Evolutionary conservation across 2,329 filamentous ascomycete species (phyloP), one percentile per base, ranked within the genome.

Genomic region (Cadophora sp.): DNA sequence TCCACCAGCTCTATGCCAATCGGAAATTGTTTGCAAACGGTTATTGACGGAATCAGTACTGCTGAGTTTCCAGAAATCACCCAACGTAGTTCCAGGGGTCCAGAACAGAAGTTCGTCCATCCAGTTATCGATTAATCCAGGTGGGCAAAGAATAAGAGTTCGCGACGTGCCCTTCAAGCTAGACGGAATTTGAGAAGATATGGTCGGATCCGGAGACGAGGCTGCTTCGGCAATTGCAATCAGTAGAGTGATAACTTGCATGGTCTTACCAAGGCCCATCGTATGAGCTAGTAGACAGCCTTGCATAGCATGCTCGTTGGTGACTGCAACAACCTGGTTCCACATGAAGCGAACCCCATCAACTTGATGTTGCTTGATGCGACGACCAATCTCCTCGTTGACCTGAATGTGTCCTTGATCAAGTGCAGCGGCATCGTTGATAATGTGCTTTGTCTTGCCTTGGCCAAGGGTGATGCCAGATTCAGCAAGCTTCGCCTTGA

Each of bases 211-310:
- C 0, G 77, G 36, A 0, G 91, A 94, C 22, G 77, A 76, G 4
- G 87, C 83, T 3, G 92, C 87, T 71, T 92, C 85, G 4, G 88
- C 83, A 68, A 97, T 86, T 0, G 92, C 89, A 18, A 91, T 85
- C 6, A 97, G 84, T n/a, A 97, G 81, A 0, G 93, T 91, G 67
- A 97, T 93, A 6, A 83, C 84, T 66, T 47, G 14, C 59, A 68
- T 67, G 70, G 51, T 65, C 70, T 66, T 73, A 51, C 65, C 33
- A 48, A 45, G 18, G 24, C 64, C 64, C 60, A 61, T 97, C 0
- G 92, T 93, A 77, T 97, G 94, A 6, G 94, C 91, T 22, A 97
- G 83, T 14, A 97, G 83, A 75, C 92, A 96, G 2, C 94, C 94
- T 77, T 94, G 89, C 20, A 84, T 83, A 5, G 82, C 80, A 4